These are phyloP conservation scores for Eutrema japonicum DNA, from an alignment of 345 rosid species.

Conservation along the genomic window DNA sequence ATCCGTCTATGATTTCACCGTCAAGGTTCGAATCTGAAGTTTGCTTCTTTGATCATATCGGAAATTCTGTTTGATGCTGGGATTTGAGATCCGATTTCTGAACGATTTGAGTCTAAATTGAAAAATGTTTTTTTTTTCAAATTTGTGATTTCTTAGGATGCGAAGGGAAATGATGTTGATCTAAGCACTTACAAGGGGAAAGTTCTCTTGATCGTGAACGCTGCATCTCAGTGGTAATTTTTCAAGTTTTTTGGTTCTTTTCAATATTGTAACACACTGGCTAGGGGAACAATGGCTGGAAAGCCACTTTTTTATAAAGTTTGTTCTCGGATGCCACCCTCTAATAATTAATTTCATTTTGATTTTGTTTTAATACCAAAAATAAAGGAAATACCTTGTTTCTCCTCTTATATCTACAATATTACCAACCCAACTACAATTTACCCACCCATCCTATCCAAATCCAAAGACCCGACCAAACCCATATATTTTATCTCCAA, in stretches of 20 bases:
- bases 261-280: neutral
- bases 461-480: no score
- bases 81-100: neutral
- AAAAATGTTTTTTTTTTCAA: neutral
- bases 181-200: constrained; percentile 80
- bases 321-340: no score
- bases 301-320: no score
- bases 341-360: no score
- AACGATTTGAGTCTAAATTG: neutral
- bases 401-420: no score
- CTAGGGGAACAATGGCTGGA: no score
- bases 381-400: no score
- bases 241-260: neutral
- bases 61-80: neutral
- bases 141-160: constrained; percentile 57
- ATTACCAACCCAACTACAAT: no score
- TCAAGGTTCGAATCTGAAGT: constrained; percentile 55
- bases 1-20: constrained; percentile 79
- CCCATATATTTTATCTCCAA: no score
- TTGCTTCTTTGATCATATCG: neutral
- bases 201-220: constrained; percentile 82
- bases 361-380: no score
- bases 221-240: constrained; percentile 84
- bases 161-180: constrained; percentile 78
- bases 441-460: no score